These are phyloP conservation scores for Stephania cephalantha DNA, from an alignment of 164 flowering plant genomes.

Conservation along the genomic window DNA sequence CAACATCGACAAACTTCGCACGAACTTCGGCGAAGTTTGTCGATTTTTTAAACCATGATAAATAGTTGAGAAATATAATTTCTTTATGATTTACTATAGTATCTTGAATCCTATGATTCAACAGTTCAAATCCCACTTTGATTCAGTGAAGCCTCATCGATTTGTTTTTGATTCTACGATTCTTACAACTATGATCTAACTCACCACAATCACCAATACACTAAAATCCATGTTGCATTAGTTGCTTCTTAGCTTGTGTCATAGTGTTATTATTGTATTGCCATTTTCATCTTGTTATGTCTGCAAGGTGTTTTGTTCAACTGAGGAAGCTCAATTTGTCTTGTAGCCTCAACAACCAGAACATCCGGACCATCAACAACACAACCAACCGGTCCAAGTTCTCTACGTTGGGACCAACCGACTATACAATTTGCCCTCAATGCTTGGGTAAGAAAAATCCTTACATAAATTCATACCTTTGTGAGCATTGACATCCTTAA, in stretches of 20 bases:
- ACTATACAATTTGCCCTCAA: constrained; percentile 89
- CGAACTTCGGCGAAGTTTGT: no score
- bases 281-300: neutral
- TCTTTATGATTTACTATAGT: no score
- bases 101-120: no score
- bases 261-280: neutral
- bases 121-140: no score
- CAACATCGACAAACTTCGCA: no score
- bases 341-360: constrained; percentile 56
- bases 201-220: no score
- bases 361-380: constrained; percentile 51
- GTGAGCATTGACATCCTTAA: neutral
- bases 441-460: constrained; percentile 76
- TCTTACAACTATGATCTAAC: no score
- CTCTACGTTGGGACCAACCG: constrained; percentile 76
- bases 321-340: constrained; percentile 5
- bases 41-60: no score
- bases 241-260: neutral
- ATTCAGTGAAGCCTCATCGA: no score
- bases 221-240: neutral
- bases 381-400: constrained; percentile 36
- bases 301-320: neutral
- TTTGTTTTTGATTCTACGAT: no score
- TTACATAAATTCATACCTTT: neutral
- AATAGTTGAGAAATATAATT: no score